phyloP scores from a whole-genome alignment of 2,329 filamentous ascomycete genomes.

The Sarocladium kiliense region DNA sequence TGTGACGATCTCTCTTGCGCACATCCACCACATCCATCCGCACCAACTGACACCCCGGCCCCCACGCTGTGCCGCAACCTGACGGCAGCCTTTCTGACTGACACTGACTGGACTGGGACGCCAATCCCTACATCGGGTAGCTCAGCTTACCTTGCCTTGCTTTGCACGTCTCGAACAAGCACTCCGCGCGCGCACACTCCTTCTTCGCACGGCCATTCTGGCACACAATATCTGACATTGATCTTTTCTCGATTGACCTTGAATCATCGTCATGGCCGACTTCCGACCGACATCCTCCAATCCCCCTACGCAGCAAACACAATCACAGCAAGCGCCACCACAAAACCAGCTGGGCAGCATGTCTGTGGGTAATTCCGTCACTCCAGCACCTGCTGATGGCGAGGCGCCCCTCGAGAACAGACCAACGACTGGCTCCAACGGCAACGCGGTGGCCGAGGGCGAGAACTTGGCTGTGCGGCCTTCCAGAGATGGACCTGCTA shows the following conservation, averaged over 20 bases:
- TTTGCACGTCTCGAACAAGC: neutral
- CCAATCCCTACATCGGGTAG: neutral
- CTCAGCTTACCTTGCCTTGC: neutral
- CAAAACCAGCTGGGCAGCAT: neutral
- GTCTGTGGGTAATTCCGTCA: neutral
- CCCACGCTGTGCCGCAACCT: constrained; percentile 5
- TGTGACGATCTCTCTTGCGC: neutral
- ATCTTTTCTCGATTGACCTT: neutral
- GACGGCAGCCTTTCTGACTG: neutral
- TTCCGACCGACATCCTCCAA: constrained; percentile 1
- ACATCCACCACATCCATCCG: neutral
- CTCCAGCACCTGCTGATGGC: neutral
- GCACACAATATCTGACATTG: neutral
- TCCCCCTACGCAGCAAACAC: neutral
- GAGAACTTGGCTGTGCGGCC: constrained; percentile 6
- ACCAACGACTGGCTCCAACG: neutral
- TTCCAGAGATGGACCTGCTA: neutral
- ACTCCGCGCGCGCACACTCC: neutral
- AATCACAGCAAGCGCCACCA: neutral
- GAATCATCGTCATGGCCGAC: constrained; percentile 7
- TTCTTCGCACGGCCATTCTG: neutral
- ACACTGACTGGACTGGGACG: neutral
- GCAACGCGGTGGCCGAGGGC: neutral
- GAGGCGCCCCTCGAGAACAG: neutral
- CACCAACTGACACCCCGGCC: neutral